Percentiles rank a stretch among this genome's conserved stretches.
Evolutionary conservation across 805 yeast species (phyloP).

Genomic region (Metschnikowia hibisci): DNA sequence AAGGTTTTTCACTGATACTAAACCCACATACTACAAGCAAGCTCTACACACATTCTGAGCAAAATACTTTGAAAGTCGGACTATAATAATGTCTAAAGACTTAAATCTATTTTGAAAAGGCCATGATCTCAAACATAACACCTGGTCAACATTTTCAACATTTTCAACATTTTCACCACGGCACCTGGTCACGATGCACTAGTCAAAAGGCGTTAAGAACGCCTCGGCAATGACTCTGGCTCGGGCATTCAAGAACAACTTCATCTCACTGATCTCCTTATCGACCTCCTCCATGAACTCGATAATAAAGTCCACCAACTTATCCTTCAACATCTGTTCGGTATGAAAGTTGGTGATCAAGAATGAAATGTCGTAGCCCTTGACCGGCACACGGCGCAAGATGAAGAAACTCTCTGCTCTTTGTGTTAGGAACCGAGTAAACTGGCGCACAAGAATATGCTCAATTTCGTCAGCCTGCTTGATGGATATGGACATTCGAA

Average conservation of each 20-base stretch:
- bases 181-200: constrained; percentile 11
- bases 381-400: constrained; percentile 84
- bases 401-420: constrained; percentile 94
- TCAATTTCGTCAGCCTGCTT: constrained; percentile 98
- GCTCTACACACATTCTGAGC: too few species aligned
- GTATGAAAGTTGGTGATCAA: constrained; percentile 92
- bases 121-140: too few species aligned
- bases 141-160: not conserved
- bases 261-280: constrained; percentile 97
- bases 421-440: constrained; percentile 87
- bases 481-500: constrained; percentile 84
- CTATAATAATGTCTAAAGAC: too few species aligned
- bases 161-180: not conserved
- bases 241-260: constrained; percentile 91
- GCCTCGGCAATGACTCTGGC: constrained; percentile 98
- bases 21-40: too few species aligned
- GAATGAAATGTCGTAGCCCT: constrained; percentile 90
- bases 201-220: constrained; percentile 85
- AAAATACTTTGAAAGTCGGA: too few species aligned
- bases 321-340: constrained; percentile 91
- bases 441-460: constrained; percentile 88
- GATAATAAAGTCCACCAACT: constrained; percentile 91
- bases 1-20: too few species aligned
- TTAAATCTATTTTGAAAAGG: too few species aligned
- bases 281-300: constrained; percentile 99